phyloP scores from a whole-genome alignment of 1,284 basidiomycete species.

The Ceratobasidium sp. region DNA sequence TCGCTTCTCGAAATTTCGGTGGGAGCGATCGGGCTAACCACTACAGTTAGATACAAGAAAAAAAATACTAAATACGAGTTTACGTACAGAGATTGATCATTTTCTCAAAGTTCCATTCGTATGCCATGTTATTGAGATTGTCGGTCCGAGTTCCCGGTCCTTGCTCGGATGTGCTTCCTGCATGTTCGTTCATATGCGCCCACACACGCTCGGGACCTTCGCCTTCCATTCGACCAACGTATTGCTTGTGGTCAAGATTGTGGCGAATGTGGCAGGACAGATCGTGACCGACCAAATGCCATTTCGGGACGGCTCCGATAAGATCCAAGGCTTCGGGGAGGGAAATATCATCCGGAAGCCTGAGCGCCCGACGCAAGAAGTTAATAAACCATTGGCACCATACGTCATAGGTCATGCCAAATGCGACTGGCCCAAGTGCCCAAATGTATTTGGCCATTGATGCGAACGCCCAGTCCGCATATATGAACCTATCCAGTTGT shows the following conservation, averaged over 20 bases:
- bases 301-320: slow-evolving; percentile 18
- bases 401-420: slow-evolving; percentile 19
- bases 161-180: slow-evolving; percentile 18
- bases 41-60: too few relatives aligned
- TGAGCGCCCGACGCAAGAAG: background rate
- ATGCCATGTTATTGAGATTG: slow-evolving; percentile 1
- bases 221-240: too few relatives aligned
- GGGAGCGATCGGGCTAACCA: too few relatives aligned
- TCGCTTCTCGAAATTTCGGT: too few relatives aligned
- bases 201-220: slow-evolving; percentile 16
- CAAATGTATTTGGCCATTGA: background rate
- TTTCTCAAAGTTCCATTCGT: slow-evolving; percentile 17
- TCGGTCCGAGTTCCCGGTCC: slow-evolving; percentile 3
- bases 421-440: background rate
- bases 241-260: background rate
- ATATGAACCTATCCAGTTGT: too few relatives aligned
- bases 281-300: slow-evolving; percentile 14
- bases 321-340: background rate
- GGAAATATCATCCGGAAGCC: background rate
- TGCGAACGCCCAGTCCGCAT: background rate
- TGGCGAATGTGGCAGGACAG: background rate
- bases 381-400: slow-evolving; percentile 24
- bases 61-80: too few relatives aligned
- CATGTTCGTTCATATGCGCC: slow-evolving; percentile 14
- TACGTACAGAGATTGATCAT: background rate